Percentiles rank a stretch among this genome's conserved stretches.
phyloP scores from a whole-genome alignment of 768 basidiomycete genomes.

The Holtermanniella nyarrowii region DNA sequence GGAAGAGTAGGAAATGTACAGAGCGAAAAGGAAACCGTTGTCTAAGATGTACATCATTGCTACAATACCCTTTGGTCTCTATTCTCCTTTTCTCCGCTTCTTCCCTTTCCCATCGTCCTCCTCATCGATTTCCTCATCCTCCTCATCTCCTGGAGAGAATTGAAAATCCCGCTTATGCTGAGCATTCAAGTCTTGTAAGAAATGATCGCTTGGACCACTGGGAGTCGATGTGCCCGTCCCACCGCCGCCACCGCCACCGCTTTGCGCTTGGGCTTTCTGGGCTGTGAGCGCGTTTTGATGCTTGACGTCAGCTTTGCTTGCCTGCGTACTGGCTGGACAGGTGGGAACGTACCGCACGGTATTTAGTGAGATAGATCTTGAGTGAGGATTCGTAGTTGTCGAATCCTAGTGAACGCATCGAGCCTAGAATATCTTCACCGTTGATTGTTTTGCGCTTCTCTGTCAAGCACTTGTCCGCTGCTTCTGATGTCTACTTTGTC shows the following conservation, averaged over 20 bases:
- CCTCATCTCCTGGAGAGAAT: background rate
- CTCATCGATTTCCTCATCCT: background rate
- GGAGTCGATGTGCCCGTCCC: background rate
- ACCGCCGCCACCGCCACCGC: too few species aligned
- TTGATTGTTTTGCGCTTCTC: constrained; percentile 98
- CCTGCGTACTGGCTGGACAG: too few species aligned
- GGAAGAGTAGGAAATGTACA: too few species aligned
- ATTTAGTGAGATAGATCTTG: constrained; percentile 83
- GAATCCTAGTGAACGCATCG: constrained; percentile 86
- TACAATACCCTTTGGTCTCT: background rate
- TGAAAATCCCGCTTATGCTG: too few species aligned
- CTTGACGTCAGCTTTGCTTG: background rate
- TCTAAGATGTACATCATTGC: background rate
- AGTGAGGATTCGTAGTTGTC: constrained; percentile 88
- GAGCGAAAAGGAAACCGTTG: background rate
- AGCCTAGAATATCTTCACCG: constrained; percentile 91
- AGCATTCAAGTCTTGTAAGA: too few species aligned
- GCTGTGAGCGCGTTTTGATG: background rate
- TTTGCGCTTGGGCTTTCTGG: background rate
- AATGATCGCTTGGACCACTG: too few species aligned
- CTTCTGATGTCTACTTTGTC: constrained; percentile 63
- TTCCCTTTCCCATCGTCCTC: background rate
- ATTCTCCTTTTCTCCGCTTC: background rate
- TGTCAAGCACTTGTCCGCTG: constrained; percentile 82
- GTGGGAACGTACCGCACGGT: constrained; percentile 57